Conservation (phyloP, 768 basidiomycete genomes). For the Psilocybe azurescens region DNA sequence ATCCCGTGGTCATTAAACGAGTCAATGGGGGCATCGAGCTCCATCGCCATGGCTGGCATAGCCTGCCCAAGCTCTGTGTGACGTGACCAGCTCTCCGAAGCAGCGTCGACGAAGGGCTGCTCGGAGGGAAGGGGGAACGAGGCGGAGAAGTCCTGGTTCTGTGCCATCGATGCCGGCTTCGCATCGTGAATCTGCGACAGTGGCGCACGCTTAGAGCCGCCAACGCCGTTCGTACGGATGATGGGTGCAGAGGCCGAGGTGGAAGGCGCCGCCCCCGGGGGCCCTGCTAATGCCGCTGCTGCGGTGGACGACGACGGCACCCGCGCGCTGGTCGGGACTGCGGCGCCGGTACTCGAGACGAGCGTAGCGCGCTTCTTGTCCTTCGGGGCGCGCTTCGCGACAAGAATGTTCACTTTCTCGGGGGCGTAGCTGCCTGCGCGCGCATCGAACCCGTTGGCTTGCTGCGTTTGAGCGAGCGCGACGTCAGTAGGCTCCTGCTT, state of each 20-base stretch:
- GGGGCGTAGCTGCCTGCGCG: conserved; percentile 41
- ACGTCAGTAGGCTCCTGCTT: conserved; percentile 31
- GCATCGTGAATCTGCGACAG: conserved; percentile 35
- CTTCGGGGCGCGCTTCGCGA: conserved; percentile 70
- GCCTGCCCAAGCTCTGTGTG: conserved; percentile 28
- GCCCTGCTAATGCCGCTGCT: conserved; percentile 5
- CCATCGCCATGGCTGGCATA: conserved; percentile 26
- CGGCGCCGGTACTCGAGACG: conserved; percentile 14
- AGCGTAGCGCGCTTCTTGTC: conserved; percentile 61
- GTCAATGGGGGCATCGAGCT: conserved; percentile 61
- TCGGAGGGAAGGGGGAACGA: conserved; percentile 56
- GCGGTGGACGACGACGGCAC: not conserved
- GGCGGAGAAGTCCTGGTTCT: conserved; percentile 25
- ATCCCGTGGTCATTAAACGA: conserved; percentile 44
- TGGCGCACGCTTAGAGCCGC: conserved; percentile 42
- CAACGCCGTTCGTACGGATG: conserved; percentile 22
- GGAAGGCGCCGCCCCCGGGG: conserved; percentile 22
- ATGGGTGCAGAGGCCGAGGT: conserved; percentile 26
- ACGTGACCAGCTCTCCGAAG: conserved; percentile 40
- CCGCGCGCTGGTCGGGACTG: conserved; percentile 18
- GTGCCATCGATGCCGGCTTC: conserved; percentile 20
- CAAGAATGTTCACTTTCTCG: conserved; percentile 73
- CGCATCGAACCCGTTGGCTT: conserved; percentile 41
- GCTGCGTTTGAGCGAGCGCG: conserved; percentile 35
- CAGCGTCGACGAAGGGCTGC: conserved; percentile 47